Evolutionary conservation across 2,329 filamentous ascomycete genomes (phyloP), one percentile per base, ranked within the genome.

Genomic region (Diaporthe humulicola): DNA sequence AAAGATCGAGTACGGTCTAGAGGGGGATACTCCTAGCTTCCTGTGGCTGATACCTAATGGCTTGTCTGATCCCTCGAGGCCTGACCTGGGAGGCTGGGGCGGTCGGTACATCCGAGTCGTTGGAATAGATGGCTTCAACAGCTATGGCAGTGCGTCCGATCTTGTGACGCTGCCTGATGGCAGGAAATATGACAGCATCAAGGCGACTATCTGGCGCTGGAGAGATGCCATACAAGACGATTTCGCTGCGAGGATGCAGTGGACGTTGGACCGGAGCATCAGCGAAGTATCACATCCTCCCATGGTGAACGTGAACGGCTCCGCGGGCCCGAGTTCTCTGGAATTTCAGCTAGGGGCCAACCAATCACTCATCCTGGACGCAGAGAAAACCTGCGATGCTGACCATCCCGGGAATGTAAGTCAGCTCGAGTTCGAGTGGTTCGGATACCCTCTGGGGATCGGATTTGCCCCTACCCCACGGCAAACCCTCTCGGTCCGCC

Each of bases 191-290:
- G 54, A 57, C 12, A 57, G 54, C 17, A 57, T 33, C 7, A 2
- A 33, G 9, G 15, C 54, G 17, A 57, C 54, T 10, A 33, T 57
- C 28, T 57, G 54, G 54, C 54, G 54, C 28, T 57, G 28, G 54
- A 57, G 54, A 17, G 54, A 57, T 33, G 54, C 28, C 4, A 33
- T 57, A 8, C 54, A 57, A 4, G 54, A 57, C 19, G 54, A 57
- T 12, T 57, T 57, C 9, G 54, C 54, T 5, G 54, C 54, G 54
- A 22, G 54, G 54, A 57, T 57, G 54, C 54, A 57, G 54, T 57
- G 54, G 54, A 57, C 54, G 54, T 25, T 33, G 54, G 12, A 57
- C 2, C 17, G 17, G n/a, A 57, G 15, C 28, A 33, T 57, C 28
- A 57, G 28, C 28, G 28, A 57, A 33, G 28, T 36, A 4, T 33